Base-by-base conservation (phyloP, 2,329 filamentous ascomycete genomes). In the Xylariaceae sp. region DNA sequence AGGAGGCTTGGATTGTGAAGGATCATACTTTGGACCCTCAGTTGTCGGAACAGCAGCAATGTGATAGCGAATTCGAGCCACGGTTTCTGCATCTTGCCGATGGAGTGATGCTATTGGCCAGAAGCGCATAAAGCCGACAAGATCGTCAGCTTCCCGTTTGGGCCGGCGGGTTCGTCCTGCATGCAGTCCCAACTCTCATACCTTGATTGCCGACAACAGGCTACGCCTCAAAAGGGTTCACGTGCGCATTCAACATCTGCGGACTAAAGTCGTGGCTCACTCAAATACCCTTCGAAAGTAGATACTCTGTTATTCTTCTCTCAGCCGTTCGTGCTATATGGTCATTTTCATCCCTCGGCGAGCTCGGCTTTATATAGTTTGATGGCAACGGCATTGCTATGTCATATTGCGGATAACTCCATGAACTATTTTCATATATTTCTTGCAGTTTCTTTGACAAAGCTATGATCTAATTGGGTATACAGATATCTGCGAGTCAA, bases 121-220 rank as follows among this genome's bases (percentile, higher is more conserved):
- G 20, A 16, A 20, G 27, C 23, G 11, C 47, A 36, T 56, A 39
- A 53, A 53, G 42, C 53, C 43, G 49, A 43, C 13, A 30, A 36
- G n/a, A 51, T 29, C 13, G 15, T 23, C 44, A 52, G 37, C 53
- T 55, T 43, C 48, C 48, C 39, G n/a, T 48, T 48, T 44, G 18
- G 48, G 53, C 33, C 6, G 39, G 24, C 27, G 30, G 26, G n/a
- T 21, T 36, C 52, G 30, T 42, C n/a, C 29, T 26, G 13, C 41
- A 24, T 36, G 10, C 35, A n/a, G n/a, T n/a, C n/a, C n/a, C n/a
- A n/a, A n/a, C n/a, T n/a, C n/a, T n/a, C n/a, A n/a, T n/a, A n/a
- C n/a, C n/a, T n/a, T n/a, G n/a, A 55, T 46, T n/a, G 11, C 15
- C 21, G 35, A 41, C 24, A 46, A 37, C 26, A 29, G 20, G 33